Evolutionary conservation across 2,329 filamentous ascomycete genomes (phyloP).

Genomic region (Stemphylium vesicarium): DNA sequence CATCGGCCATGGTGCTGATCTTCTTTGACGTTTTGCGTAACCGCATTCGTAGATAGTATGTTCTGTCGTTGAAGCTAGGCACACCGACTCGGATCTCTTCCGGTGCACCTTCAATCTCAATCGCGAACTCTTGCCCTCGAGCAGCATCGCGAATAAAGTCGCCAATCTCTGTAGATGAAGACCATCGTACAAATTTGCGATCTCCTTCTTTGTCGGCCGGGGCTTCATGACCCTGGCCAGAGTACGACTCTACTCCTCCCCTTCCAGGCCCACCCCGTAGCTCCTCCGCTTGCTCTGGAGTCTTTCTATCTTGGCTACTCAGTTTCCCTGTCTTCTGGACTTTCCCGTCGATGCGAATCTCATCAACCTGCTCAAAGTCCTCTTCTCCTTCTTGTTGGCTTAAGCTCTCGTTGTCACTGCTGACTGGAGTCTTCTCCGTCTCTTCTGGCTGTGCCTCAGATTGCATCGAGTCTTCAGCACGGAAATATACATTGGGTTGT

Average conservation of each 20-base stretch:
- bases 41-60: conserved; percentile 81
- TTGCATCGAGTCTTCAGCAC: conserved; percentile 75
- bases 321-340: conserved; percentile 54
- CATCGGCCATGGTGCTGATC: conserved; percentile 71
- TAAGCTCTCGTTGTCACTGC: conserved; percentile 32
- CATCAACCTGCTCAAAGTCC: conserved; percentile 55
- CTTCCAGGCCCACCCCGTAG: conserved; percentile 59
- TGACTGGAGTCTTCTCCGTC: conserved; percentile 34
- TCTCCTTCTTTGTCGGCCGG: conserved; percentile 50
- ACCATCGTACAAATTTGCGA: conserved; percentile 83
- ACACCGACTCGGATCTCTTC: conserved; percentile 78
- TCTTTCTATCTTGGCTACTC: conserved; percentile 32
- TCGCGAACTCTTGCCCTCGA: conserved; percentile 80
- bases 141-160: conserved; percentile 94
- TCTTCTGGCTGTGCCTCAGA: conserved; percentile 54
- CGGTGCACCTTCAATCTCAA: conserved; percentile 76
- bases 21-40: conserved; percentile 73
- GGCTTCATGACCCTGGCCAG: conserved; percentile 70
- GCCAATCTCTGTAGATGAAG: conserved; percentile 84
- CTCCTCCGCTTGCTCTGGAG: conserved; percentile 38
- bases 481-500: conserved; percentile 77
- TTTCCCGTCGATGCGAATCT: conserved; percentile 59
- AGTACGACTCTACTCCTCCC: conserved; percentile 72
- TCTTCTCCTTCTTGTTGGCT: conserved; percentile 44
- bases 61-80: conserved; percentile 88